A percentile compares a stretch with the other conserved stretches of the same genome.
These are phyloP conservation scores for Microdochium trichocladiopsis DNA, from an alignment of 2,329 filamentous ascomycete genomes.

Conservation along the genomic window DNA sequence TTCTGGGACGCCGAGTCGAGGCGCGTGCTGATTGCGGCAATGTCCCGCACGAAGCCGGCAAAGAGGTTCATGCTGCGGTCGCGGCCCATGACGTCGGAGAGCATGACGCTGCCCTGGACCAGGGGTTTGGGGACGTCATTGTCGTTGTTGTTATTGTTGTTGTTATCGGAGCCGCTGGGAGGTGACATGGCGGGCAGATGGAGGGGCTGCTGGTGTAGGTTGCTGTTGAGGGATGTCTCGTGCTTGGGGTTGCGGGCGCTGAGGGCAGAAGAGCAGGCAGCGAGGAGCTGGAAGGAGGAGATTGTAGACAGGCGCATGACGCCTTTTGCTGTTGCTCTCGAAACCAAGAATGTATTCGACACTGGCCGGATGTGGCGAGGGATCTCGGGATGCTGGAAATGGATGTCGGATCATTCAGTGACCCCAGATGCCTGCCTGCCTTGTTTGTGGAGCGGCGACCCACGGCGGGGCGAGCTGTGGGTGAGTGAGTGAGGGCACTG, in stretches of 20 bases:
- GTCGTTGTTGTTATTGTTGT: neutral
- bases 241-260: slow-evolving; percentile 1
- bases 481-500: too few species aligned
- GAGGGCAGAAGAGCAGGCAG: neutral
- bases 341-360: too few species aligned
- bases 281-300: slow-evolving; percentile 1
- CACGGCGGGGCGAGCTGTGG: slow-evolving; percentile 1
- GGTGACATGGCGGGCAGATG: neutral
- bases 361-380: too few species aligned
- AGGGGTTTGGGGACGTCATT: slow-evolving; percentile 8
- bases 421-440: too few species aligned
- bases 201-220: neutral
- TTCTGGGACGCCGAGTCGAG: slow-evolving; percentile 61
- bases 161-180: neutral
- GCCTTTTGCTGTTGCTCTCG: neutral
- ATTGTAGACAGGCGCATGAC: slow-evolving; percentile 6
- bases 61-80: slow-evolving; percentile 79
- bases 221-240: neutral
- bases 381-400: too few species aligned
- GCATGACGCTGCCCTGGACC: slow-evolving; percentile 48
- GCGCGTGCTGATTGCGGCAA: slow-evolving; percentile 59
- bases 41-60: slow-evolving; percentile 70
- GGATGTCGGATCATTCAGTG: too few species aligned
- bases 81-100: slow-evolving; percentile 79
- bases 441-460: too few species aligned